Evolutionary conservation across 306 rosid species (phyloP).

Genomic region (Aeschynomene evenia): DNA sequence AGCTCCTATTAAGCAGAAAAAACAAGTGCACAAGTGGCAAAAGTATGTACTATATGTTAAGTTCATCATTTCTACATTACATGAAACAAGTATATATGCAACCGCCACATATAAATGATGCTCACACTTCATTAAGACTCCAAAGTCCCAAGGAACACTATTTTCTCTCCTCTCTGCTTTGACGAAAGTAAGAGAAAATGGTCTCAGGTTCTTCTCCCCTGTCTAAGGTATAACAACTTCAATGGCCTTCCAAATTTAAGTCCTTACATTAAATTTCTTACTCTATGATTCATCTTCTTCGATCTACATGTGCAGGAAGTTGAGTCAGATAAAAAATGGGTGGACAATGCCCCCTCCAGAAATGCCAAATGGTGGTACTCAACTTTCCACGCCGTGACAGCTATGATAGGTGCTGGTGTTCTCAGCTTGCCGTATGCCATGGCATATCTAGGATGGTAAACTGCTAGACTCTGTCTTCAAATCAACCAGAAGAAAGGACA

Average conservation of each 20-base stretch:
- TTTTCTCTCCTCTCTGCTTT: slow-evolving; percentile 21
- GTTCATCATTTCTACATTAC: slow-evolving; percentile 28
- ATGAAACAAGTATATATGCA: slow-evolving; percentile 14
- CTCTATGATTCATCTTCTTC: background rate
- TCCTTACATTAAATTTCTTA: background rate
- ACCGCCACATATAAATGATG: slow-evolving; percentile 43
- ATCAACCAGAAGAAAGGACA: background rate
- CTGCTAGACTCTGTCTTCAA: no score
- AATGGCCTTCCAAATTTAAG: background rate
- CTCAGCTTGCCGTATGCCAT: slow-evolving; percentile 90
- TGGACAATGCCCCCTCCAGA: slow-evolving; percentile 53
- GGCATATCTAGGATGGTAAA: slow-evolving; percentile 96
- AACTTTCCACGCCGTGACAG: slow-evolving; percentile 87
- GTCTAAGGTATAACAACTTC: slow-evolving; percentile 46
- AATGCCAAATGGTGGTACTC: slow-evolving; percentile 96
- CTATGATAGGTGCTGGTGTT: slow-evolving; percentile 96
- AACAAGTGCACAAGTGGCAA: slow-evolving; percentile 26
- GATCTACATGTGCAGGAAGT: slow-evolving; percentile 48
- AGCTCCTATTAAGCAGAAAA: background rate
- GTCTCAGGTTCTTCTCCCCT: slow-evolving; percentile 61
- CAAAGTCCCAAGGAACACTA: slow-evolving; percentile 24
- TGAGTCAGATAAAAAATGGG: slow-evolving; percentile 52
- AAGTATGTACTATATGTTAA: background rate
- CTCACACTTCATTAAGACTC: slow-evolving; percentile 22
- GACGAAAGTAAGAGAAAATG: slow-evolving; percentile 36